Evolutionary conservation across 1,139 yeast species (phyloP).

Genomic region (Hansenula lynferdii): DNA sequence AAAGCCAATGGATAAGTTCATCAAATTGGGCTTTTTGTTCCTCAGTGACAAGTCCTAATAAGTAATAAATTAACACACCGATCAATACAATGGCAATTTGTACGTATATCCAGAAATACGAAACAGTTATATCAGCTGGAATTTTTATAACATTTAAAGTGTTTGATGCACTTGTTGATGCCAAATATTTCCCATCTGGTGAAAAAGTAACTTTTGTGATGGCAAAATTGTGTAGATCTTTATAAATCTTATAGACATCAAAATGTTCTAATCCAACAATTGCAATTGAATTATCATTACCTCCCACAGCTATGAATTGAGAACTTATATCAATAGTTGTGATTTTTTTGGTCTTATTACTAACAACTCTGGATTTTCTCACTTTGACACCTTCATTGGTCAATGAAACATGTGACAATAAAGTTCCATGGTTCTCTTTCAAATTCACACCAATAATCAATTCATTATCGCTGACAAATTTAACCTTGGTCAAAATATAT

Average conservation of each 20-base stretch:
- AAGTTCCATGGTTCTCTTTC: slow-evolving; percentile 38
- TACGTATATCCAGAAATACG: slow-evolving; percentile 31
- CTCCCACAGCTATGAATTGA: slow-evolving; percentile 63
- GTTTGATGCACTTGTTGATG: slow-evolving; percentile 79
- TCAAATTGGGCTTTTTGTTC: slow-evolving; percentile 12
- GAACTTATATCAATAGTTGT: slow-evolving; percentile 61
- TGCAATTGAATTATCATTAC: slow-evolving; percentile 68
- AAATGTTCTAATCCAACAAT: slow-evolving; percentile 49
- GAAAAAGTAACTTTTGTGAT: slow-evolving; percentile 72
- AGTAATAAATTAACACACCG: slow-evolving; percentile 5
- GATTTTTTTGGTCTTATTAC: slow-evolving; percentile 53
- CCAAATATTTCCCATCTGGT: slow-evolving; percentile 63
- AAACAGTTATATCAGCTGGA: slow-evolving; percentile 46
- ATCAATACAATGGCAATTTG: slow-evolving; percentile 6
- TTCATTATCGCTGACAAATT: slow-evolving; percentile 49
- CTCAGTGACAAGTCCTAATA: slow-evolving; percentile 9
- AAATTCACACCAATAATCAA: slow-evolving; percentile 50
- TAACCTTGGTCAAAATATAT: slow-evolving; percentile 49
- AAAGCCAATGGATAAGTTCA: slow-evolving; percentile 7
- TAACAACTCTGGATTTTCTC: slow-evolving; percentile 37
- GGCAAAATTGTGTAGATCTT: slow-evolving; percentile 72
- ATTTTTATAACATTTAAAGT: slow-evolving; percentile 59
- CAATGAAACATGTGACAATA: slow-evolving; percentile 24
- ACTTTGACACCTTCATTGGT: slow-evolving; percentile 22
- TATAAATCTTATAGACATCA: slow-evolving; percentile 42